A percentile compares a stretch with the other conserved stretches of the same genome.
These are phyloP conservation scores for Inosperma sp. DNA, from an alignment of 768 basidiomycete genomes.

Conservation along the genomic window DNA sequence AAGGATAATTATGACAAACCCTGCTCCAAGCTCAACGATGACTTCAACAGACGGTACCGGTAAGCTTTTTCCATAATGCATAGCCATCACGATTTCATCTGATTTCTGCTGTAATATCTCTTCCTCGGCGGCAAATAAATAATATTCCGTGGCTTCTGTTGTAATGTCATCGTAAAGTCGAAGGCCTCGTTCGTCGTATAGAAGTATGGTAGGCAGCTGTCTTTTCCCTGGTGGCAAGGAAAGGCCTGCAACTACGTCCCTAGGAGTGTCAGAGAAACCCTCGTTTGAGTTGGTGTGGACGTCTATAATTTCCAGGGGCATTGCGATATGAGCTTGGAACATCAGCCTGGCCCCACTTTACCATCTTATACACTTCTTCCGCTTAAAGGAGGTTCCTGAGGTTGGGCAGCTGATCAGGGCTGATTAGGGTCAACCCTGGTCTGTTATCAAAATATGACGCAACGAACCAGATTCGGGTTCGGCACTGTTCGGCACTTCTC, in stretches of 20 bases:
- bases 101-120: conserved; percentile 71
- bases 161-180: conserved; percentile 85
- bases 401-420: no score
- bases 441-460: no score
- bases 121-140: conserved; percentile 86
- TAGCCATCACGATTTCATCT: conserved; percentile 66
- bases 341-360: neutral
- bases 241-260: conserved; percentile 54
- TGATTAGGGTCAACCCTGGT: no score
- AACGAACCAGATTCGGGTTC: no score
- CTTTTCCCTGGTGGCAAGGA: conserved; percentile 50
- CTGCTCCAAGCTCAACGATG: conserved; percentile 89
- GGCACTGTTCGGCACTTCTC: no score
- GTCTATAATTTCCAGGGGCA: conserved; percentile 49
- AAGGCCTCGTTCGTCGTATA: conserved; percentile 86
- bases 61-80: conserved; percentile 47
- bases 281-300: conserved; percentile 37
- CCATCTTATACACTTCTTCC: neutral
- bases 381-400: no score
- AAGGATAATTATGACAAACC: conserved; percentile 50
- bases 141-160: conserved; percentile 75
- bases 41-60: conserved; percentile 21
- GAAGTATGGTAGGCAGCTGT: conserved; percentile 71
- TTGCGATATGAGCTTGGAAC: conserved; percentile 13
- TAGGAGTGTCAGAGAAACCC: conserved; percentile 35